Conservation (phyloP, 345 rosid species). For the Bruguiera sexangula region DNA sequence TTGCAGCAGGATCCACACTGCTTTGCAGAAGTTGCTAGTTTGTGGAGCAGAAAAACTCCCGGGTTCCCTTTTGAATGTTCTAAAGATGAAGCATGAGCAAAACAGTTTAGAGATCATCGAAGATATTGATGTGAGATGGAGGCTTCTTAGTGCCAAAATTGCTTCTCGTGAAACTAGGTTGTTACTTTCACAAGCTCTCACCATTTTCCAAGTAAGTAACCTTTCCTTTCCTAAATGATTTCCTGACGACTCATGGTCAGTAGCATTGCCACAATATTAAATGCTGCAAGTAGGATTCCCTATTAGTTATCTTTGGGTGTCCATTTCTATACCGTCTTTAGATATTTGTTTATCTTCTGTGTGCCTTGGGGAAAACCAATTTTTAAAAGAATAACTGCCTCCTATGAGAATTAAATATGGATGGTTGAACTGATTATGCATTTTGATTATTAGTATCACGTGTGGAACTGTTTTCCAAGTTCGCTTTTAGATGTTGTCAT, state of each 20-base stretch:
- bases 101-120: conserved; percentile 30
- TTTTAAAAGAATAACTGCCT: too few relatives aligned
- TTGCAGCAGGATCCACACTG: conserved; percentile 53
- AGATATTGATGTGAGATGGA: conserved; percentile 73
- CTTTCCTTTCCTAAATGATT: neutral
- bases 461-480: neutral
- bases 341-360: too few relatives aligned
- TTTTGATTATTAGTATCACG: neutral
- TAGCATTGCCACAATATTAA: neutral
- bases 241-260: neutral
- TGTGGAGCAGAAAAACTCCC: conserved; percentile 72
- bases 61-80: conserved; percentile 40
- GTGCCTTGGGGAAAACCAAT: too few relatives aligned
- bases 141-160: conserved; percentile 61
- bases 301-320: too few relatives aligned
- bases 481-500: neutral
- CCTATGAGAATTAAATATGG: too few relatives aligned
- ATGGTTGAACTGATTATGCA: too few relatives aligned
- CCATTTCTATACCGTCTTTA: too few relatives aligned
- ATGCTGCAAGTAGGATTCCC: neutral
- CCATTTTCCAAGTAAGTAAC: conserved; percentile 72
- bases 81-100: conserved; percentile 50
- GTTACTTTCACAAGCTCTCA: conserved; percentile 60
- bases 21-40: conserved; percentile 47
- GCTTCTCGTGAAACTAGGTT: conserved; percentile 49